Evolutionary conservation across 495 filamentous ascomycete genomes (phyloP).

Genomic region (Hypoxylon cercidicola): DNA sequence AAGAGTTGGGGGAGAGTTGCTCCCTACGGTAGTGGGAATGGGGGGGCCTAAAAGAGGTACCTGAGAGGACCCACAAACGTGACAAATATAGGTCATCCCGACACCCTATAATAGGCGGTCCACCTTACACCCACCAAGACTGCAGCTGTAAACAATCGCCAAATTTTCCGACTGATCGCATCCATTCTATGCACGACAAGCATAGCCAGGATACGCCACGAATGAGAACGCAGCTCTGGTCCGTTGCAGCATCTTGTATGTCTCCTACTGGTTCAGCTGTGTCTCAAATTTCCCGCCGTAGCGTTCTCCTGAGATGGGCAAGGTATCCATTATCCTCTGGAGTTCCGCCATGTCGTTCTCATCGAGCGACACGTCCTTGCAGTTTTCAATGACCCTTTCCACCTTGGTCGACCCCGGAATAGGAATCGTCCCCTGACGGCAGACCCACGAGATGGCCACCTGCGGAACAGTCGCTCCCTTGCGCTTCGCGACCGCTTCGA

Average conservation of each 20-base stretch:
- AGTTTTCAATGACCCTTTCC: constrained; percentile 66
- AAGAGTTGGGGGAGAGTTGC: too few relatives aligned
- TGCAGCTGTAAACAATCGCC: too few relatives aligned
- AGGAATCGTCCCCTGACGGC: constrained; percentile 63
- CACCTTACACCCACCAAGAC: too few relatives aligned
- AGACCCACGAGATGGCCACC: constrained; percentile 64
- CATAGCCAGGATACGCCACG: too few relatives aligned
- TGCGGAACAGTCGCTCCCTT: constrained; percentile 60
- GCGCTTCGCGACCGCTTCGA: constrained; percentile 55
- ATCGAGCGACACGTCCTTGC: constrained; percentile 56
- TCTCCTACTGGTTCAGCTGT: not conserved
- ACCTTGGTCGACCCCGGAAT: constrained; percentile 66
- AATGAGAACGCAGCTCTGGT: too few relatives aligned
- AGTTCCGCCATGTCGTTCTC: constrained; percentile 61
- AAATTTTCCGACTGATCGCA: not conserved
- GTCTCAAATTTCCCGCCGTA: constrained; percentile 16
- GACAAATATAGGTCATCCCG: too few relatives aligned
- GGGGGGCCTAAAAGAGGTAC: too few relatives aligned
- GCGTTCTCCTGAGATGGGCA: constrained; percentile 15
- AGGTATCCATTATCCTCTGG: constrained; percentile 42
- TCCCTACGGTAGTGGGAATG: too few relatives aligned
- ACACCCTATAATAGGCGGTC: too few relatives aligned
- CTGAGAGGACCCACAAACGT: too few relatives aligned
- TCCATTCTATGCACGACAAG: not conserved
- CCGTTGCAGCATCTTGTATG: not conserved